Conservation (phyloP, 306 rosid genomes). For the Trifolium repens region DNA sequence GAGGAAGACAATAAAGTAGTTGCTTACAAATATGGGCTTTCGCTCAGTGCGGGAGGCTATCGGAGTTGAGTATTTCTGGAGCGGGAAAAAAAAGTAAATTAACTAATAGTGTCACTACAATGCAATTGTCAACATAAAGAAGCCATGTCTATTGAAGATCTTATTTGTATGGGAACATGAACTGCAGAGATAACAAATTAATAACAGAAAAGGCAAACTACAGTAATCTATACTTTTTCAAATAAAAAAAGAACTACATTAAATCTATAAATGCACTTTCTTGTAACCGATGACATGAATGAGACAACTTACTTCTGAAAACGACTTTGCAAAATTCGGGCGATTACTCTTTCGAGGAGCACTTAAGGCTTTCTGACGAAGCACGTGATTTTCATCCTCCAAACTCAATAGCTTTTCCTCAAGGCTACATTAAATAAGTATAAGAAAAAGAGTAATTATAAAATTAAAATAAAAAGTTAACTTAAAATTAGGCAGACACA, state of each 20-base stretch:
- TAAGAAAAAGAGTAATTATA: background rate
- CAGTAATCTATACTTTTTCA: background rate
- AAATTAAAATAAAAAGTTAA: background rate
- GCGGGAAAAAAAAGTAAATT: conserved; percentile 33
- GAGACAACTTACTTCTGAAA: conserved; percentile 67
- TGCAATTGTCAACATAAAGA: conserved; percentile 29
- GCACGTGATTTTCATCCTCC: conserved; percentile 83
- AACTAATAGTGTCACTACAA: conserved; percentile 22
- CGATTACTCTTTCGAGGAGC: conserved; percentile 75
- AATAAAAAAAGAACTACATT: too few species aligned
- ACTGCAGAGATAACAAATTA: conserved; percentile 26
- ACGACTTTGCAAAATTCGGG: conserved; percentile 60
- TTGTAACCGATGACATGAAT: background rate
- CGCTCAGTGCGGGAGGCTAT: conserved; percentile 59
- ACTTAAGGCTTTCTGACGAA: conserved; percentile 77
- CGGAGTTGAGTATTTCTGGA: conserved; percentile 74
- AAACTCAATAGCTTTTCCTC: conserved; percentile 72
- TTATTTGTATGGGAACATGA: conserved; percentile 5
- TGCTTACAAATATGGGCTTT: conserved; percentile 74
- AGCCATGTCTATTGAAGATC: conserved; percentile 6
- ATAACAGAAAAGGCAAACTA: conserved; percentile 26
- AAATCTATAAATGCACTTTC: background rate
- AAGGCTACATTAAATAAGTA: conserved; percentile 56
- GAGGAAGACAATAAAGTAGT: conserved; percentile 16
- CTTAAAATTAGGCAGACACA: background rate